A percentile compares a stretch with the other conserved stretches of the same genome.
These are phyloP conservation scores for Ceratobasidium sp. DNA, from an alignment of 1,284 basidiomycete species.

Conservation along the genomic window DNA sequence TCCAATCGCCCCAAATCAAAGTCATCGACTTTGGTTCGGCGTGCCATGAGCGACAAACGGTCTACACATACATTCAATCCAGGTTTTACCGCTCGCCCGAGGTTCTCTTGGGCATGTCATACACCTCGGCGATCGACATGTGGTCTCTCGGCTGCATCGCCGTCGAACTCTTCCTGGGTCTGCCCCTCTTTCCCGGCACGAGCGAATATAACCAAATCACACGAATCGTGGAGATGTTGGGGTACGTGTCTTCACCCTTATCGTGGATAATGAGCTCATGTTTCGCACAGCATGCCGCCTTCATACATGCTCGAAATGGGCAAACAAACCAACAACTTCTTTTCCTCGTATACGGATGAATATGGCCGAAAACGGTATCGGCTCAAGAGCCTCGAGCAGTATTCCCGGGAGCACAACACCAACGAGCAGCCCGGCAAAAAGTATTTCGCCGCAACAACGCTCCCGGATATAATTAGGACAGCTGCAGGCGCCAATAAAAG, in stretches of 20 bases:
- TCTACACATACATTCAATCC: constrained; percentile 99
- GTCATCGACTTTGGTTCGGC: constrained; percentile 99
- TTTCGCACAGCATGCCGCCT: constrained; percentile 76
- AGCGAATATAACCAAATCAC: constrained; percentile 99
- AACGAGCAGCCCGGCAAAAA: constrained; percentile 98
- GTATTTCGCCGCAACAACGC: constrained; percentile 94
- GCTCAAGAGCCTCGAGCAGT: constrained; percentile 93
- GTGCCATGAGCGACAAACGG: constrained; percentile 97
- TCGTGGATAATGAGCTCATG: background rate
- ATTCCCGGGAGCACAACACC: constrained; percentile 92
- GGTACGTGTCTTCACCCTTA: constrained; percentile 64
- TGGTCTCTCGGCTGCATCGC: constrained; percentile 97
- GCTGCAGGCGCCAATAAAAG: constrained; percentile 87
- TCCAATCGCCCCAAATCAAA: constrained; percentile 98
- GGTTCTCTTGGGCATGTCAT: constrained; percentile 93
- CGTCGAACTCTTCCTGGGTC: constrained; percentile 95
- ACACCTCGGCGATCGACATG: constrained; percentile 95
- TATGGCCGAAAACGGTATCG: constrained; percentile 90
- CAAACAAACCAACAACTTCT: constrained; percentile 96
- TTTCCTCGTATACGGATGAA: constrained; percentile 82
- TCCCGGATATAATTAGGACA: constrained; percentile 96
- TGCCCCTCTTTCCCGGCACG: constrained; percentile 97
- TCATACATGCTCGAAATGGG: constrained; percentile 94
- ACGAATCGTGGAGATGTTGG: constrained; percentile 97
- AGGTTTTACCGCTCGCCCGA: constrained; percentile 99